Evolutionary conservation across 1,284 basidiomycete species (phyloP).

Genomic region (Boletus semigastroideus): DNA sequence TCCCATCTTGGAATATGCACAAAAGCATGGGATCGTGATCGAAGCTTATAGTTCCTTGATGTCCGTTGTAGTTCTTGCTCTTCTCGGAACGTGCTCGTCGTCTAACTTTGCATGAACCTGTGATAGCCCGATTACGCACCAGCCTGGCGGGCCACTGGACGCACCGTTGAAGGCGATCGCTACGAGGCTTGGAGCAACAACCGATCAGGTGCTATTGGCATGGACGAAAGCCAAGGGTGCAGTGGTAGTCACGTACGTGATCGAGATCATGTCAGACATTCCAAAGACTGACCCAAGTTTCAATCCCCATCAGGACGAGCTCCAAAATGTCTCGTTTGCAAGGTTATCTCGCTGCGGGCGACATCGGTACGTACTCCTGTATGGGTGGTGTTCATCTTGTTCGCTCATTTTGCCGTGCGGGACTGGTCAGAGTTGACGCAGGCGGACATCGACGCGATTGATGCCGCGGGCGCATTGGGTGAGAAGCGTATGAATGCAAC

Average conservation of each 20-base stretch:
- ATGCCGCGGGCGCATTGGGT: constrained; percentile 51
- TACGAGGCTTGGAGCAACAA: constrained; percentile 51
- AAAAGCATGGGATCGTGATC: constrained; percentile 58
- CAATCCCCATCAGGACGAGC: constrained; percentile 53
- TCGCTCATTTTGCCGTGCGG: constrained; percentile 29
- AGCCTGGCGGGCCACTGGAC: constrained; percentile 68
- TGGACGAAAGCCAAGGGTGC: constrained; percentile 71
- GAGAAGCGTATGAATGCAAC: constrained; percentile 4
- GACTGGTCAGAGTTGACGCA: constrained; percentile 16
- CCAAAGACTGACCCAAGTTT: no score
- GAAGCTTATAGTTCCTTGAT: constrained; percentile 71
- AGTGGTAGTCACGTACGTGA: constrained; percentile 60
- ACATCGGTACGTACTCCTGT: constrained; percentile 58
- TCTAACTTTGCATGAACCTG: background rate
- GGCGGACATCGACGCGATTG: constrained; percentile 57
- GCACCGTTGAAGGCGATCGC: constrained; percentile 58
- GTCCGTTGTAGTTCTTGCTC: constrained; percentile 35
- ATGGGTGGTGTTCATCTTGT: constrained; percentile 31
- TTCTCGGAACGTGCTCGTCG: background rate
- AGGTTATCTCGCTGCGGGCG: constrained; percentile 64
- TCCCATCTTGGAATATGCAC: constrained; percentile 58
- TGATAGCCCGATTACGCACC: constrained; percentile 57
- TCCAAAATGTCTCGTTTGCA: constrained; percentile 60
- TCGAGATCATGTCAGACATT: background rate
- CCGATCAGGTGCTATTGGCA: constrained; percentile 67